Conservation (phyloP, 108 stramenopile species). For the Nitzschia sp. region DNA sequence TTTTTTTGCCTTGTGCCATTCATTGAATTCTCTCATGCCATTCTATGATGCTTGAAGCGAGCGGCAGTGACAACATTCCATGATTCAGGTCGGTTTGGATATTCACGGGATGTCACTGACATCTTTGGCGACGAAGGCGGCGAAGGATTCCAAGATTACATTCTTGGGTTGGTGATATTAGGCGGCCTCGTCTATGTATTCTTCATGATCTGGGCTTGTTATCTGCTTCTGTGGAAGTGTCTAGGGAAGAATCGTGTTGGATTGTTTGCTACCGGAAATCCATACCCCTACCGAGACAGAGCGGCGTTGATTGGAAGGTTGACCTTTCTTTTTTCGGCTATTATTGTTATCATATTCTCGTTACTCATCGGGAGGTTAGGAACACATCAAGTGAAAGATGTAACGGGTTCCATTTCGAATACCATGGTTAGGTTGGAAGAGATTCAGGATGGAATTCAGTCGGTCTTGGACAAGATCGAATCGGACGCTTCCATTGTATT, state of each 20-base stretch:
- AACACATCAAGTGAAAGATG: neutral
- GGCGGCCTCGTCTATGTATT: neutral
- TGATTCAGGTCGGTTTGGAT: neutral
- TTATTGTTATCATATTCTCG: neutral
- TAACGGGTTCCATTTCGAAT: no score
- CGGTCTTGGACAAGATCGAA: neutral
- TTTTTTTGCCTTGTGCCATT: no score
- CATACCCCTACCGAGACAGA: neutral
- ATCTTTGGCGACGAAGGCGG: neutral
- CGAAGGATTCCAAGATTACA: neutral
- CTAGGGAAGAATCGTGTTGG: neutral
- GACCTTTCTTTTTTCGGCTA: neutral
- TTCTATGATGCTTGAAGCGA: neutral
- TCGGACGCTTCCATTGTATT: neutral
- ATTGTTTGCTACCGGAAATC: neutral
- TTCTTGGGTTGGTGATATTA: neutral
- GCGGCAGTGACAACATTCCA: neutral
- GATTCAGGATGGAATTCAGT: no score
- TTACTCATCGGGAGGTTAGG: neutral
- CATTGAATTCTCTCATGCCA: no score
- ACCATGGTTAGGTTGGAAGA: no score
- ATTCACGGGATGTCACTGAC: neutral
- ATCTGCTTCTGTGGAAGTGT: neutral
- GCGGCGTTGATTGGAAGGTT: neutral
- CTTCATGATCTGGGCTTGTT: neutral